Base-by-base conservation (phyloP, 1,139 yeast genomes). In the Yamadazyma sp. region DNA sequence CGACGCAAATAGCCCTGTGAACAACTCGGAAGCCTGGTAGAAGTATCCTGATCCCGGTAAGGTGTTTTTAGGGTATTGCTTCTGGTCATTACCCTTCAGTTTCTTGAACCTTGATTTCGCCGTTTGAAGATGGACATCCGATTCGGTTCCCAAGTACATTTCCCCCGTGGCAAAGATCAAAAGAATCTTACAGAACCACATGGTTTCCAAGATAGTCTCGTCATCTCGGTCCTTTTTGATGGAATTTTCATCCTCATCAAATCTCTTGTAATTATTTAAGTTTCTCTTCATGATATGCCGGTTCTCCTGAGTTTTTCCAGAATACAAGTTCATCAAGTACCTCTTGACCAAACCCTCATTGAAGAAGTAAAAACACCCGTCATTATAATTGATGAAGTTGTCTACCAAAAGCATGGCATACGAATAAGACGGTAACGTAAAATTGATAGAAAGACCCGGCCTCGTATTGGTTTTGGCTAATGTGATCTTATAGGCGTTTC, bases 341-440 rank as follows among this genome's bases (percentile, higher is more conserved):
- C 76, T 75, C 53, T 83, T 83, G 21, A 83, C 86, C 22, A 83
- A 55, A 0, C 94, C 94, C 54, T 85, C 90, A 55, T 87, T 87
- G 64, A 86, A 85, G 53, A 86, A 86, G 59, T 87, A 87, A 57
- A 86, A 87, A 51, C 95, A 85, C 1, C 92, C 94, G 54, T 85
- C 92, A 51, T 86, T 82, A 54, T 84, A 86, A 38, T 82, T 81
- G 42, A 86, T 76, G 50, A 86, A 86, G 0, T 87, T 81, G 51
- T 84, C 92, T 12, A 85, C 85, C 40, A 86, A 64, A 11, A 82
- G 59, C 75, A 83, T 75, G 5, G 95, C 92, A 52, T 84, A 82
- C 2, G 88, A 80, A 49, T 83, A 85, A 10, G 88, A 76, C 0
- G 96, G 95, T 24, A 86, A 64, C 1, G 86, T 75, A 52, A 84